Percentiles rank a stretch among this genome's conserved stretches.
Evolutionary conservation across 2,329 filamentous ascomycete genomes (phyloP).

Genomic region (Rosellinia necatrix): DNA sequence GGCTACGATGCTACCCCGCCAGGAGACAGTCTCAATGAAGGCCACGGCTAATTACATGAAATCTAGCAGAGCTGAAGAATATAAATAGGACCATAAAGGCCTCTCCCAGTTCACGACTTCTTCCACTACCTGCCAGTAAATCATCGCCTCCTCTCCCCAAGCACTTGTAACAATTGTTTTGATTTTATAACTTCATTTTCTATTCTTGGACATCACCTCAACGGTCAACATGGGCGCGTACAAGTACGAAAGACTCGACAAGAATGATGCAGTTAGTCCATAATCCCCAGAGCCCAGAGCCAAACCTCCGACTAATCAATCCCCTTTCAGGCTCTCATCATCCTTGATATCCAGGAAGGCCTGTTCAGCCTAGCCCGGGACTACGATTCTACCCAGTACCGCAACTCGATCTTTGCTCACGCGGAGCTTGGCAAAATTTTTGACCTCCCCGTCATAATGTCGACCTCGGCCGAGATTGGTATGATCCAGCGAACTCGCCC

Average conservation of each 20-base stretch:
- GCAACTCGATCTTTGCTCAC: slow-evolving; percentile 70
- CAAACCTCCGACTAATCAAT: slow-evolving; percentile 37
- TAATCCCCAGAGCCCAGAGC: neutral
- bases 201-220: neutral
- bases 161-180: neutral
- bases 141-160: neutral
- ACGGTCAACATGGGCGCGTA: slow-evolving; percentile 23
- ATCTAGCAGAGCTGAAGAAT: neutral
- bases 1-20: neutral
- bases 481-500: neutral
- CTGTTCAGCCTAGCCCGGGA: slow-evolving; percentile 66
- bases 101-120: neutral
- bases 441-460: slow-evolving; percentile 70
- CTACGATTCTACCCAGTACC: slow-evolving; percentile 67
- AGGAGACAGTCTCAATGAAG: no score
- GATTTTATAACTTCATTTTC: neutral
- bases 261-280: slow-evolving; percentile 37
- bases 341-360: slow-evolving; percentile 65
- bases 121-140: neutral
- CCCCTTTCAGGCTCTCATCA: slow-evolving; percentile 53
- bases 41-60: no score
- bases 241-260: slow-evolving; percentile 44
- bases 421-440: slow-evolving; percentile 69
- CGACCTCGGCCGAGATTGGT: slow-evolving; percentile 67
- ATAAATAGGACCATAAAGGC: slow-evolving; percentile 12